Percentiles rank a stretch among this genome's conserved stretches.
Evolutionary conservation across 2,329 filamentous ascomycete genomes (phyloP).

Genomic region (Xylaria sp.): DNA sequence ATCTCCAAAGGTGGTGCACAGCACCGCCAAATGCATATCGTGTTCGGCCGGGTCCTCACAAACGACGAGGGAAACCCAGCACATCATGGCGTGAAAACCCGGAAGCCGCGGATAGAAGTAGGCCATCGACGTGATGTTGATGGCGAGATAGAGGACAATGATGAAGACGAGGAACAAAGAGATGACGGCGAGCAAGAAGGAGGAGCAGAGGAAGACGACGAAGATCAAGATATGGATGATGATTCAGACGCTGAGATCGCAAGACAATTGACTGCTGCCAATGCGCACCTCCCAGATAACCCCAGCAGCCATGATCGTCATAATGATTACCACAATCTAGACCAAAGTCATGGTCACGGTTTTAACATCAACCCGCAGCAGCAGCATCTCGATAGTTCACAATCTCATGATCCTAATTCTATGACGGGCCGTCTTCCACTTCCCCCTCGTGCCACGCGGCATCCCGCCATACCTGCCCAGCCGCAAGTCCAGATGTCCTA

Average conservation of each 20-base stretch:
- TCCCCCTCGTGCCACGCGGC: conserved; percentile 12
- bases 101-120: conserved; percentile 27
- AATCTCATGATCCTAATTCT: background rate
- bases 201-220: conserved; percentile 9
- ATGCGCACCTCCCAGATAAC: background rate
- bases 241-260: conserved; percentile 36
- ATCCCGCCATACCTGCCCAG: conserved; percentile 10
- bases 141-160: background rate
- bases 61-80: conserved; percentile 16
- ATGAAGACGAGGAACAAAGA: conserved; percentile 3
- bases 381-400: conserved; percentile 7
- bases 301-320: background rate
- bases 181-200: conserved; percentile 21
- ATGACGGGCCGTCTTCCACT: conserved; percentile 19
- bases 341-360: background rate
- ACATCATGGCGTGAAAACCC: conserved; percentile 29
- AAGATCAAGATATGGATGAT: conserved; percentile 35
- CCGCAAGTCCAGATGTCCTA: background rate
- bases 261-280: conserved; percentile 28
- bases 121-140: background rate
- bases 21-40: conserved; percentile 38
- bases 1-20: conserved; percentile 36
- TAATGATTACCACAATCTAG: background rate
- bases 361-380: conserved; percentile 10
- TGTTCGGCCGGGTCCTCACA: conserved; percentile 42